These are phyloP conservation scores for Aspergillus hortae DNA, from an alignment of 2,329 filamentous ascomycete species.

Conservation along the genomic window DNA sequence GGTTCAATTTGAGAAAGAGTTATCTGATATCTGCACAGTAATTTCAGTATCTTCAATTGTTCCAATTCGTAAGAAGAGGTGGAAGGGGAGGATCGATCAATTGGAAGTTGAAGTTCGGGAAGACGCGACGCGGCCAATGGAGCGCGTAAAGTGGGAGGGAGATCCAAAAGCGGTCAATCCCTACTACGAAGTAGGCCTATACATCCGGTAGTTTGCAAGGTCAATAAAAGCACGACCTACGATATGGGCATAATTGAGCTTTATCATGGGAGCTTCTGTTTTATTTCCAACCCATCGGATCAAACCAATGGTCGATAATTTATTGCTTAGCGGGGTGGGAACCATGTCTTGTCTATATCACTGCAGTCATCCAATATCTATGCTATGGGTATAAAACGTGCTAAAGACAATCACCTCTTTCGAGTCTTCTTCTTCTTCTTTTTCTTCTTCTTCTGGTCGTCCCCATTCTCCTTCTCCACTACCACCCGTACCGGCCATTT, in stretches of 20 bases:
- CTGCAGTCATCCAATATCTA: not conserved
- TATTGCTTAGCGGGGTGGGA: no score
- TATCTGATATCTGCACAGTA: no score
- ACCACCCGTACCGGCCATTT: conserved; percentile 52
- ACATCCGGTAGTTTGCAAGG: not conserved
- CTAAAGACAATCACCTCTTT: conserved; percentile 34
- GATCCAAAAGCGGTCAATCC: not conserved
- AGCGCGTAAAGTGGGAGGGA: not conserved
- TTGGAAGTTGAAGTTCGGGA: not conserved
- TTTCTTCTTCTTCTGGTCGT: conserved; percentile 42
- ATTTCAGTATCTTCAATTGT: not conserved
- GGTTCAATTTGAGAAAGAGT: not conserved
- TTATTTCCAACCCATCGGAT: no score
- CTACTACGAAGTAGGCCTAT: not conserved
- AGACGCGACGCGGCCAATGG: not conserved
- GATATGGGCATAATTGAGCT: no score
- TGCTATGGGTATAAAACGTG: conserved; percentile 16
- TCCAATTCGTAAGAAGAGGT: not conserved
- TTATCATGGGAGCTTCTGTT: no score
- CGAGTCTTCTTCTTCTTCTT: conserved; percentile 47
- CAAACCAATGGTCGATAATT: no score
- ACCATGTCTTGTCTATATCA: not conserved
- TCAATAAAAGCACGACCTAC: no score
- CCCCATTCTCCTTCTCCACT: conserved; percentile 31
- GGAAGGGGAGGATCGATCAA: not conserved